A percentile compares a stretch with the other conserved stretches of the same genome.
phyloP scores from a whole-genome alignment of 1,284 basidiomycete genomes.

The Microbotryomycetes sp. region DNA sequence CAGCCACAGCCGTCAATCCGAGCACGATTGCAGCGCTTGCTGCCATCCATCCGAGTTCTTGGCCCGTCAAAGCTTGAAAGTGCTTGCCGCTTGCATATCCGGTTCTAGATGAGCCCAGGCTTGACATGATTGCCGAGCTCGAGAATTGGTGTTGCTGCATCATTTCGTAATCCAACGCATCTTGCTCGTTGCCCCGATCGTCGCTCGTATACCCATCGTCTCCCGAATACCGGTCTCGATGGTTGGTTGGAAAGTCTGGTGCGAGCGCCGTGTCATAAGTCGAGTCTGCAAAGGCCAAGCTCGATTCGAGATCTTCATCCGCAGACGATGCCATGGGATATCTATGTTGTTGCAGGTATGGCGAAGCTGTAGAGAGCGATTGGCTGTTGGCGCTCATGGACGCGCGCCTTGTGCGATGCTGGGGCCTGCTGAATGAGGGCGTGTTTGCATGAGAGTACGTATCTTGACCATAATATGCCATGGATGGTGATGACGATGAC shows the following conservation, averaged over 20 bases:
- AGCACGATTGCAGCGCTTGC: constrained; percentile 5
- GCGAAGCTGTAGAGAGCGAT: not conserved
- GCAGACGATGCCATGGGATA: not conserved
- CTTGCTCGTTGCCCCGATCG: not conserved
- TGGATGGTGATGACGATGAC: too few relatives aligned
- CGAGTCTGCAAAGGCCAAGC: not conserved
- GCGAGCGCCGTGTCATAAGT: not conserved
- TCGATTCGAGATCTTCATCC: not conserved
- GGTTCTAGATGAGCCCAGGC: too few relatives aligned
- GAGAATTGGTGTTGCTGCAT: not conserved
- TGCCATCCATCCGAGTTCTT: constrained; percentile 17
- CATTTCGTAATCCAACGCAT: not conserved
- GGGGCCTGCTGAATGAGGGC: not conserved
- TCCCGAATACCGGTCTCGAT: not conserved
- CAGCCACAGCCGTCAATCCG: constrained; percentile 2
- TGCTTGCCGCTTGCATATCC: too few relatives aligned
- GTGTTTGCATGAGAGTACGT: not conserved
- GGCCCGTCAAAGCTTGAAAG: constrained; percentile 6
- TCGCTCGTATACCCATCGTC: not conserved
- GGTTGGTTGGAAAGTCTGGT: too few relatives aligned
- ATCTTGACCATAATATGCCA: too few relatives aligned
- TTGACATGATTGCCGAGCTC: not conserved
- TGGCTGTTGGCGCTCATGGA: not conserved
- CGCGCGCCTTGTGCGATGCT: not conserved
- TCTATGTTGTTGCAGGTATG: too few relatives aligned